Evolutionary conservation across 2,329 filamentous ascomycete species (phyloP).

Genomic region (Neonectria sp.): DNA sequence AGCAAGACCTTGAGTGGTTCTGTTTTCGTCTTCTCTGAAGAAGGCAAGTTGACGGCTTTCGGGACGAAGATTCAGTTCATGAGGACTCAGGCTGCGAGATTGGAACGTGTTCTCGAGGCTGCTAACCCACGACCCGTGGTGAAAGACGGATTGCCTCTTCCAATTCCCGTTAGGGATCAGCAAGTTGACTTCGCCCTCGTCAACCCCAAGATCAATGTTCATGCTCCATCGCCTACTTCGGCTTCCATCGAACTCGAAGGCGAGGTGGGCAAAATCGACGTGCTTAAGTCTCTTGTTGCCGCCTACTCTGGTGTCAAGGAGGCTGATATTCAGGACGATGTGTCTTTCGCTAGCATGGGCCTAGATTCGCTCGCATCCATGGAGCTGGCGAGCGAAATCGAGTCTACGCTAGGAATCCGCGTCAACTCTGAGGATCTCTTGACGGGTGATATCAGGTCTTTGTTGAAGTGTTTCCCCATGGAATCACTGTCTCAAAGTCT

Average conservation of each 20-base stretch:
- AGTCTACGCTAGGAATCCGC: slow-evolving; percentile 30
- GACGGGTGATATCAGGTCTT: slow-evolving; percentile 17
- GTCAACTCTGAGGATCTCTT: slow-evolving; percentile 32
- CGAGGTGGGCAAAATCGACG: slow-evolving; percentile 5
- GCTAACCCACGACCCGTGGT: slow-evolving; percentile 11
- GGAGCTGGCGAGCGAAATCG: slow-evolving; percentile 37
- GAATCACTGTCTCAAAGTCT: slow-evolving; percentile 4
- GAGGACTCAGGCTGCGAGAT: slow-evolving; percentile 29
- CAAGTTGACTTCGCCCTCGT: neutral
- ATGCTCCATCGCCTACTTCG: neutral
- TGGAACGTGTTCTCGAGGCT: slow-evolving; percentile 36
- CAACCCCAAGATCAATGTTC: slow-evolving; percentile 7
- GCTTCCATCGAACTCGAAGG: neutral
- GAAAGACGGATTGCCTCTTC: neutral
- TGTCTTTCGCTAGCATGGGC: slow-evolving; percentile 34
- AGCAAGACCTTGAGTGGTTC: slow-evolving; percentile 32
- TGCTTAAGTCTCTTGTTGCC: slow-evolving; percentile 26
- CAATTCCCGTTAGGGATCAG: neutral
- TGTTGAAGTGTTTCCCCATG: slow-evolving; percentile 17
- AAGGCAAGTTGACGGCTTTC: slow-evolving; percentile 28
- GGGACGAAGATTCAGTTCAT: slow-evolving; percentile 36
- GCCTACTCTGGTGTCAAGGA: slow-evolving; percentile 36
- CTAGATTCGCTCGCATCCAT: slow-evolving; percentile 39
- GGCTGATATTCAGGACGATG: slow-evolving; percentile 32
- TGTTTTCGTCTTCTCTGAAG: slow-evolving; percentile 35